These are phyloP conservation scores for Grigorovia jiainica DNA, from an alignment of 805 yeast species.

Conservation along the genomic window DNA sequence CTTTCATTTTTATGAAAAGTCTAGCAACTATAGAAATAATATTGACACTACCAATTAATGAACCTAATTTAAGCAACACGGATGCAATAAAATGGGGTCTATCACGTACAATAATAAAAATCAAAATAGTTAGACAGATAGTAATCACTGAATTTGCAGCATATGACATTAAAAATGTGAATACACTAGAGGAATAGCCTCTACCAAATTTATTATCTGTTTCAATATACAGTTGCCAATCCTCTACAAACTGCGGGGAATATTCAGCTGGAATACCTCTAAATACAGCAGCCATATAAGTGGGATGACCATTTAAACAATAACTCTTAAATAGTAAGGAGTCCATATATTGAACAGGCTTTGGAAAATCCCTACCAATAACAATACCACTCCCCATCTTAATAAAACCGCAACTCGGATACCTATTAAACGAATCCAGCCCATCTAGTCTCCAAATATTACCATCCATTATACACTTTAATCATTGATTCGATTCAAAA, in stretches of 20 bases:
- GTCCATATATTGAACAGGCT: conserved; percentile 10
- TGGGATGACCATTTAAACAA: conserved; percentile 29
- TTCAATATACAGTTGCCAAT: conserved; percentile 41
- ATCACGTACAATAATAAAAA: conserved; percentile 55
- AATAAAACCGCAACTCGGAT: conserved; percentile 24
- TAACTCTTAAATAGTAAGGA: conserved; percentile 22
- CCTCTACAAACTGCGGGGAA: conserved; percentile 26
- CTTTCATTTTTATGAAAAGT: conserved; percentile 36
- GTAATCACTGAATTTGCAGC: conserved; percentile 59
- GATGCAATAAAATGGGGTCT: conserved; percentile 41
- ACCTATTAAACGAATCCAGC: background rate
- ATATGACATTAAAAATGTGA: conserved; percentile 52
- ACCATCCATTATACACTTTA: conserved; percentile 7
- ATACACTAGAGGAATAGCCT: conserved; percentile 45
- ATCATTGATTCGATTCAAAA: too few species aligned
- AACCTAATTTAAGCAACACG: conserved; percentile 30
- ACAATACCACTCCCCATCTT: conserved; percentile 29
- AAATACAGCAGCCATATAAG: conserved; percentile 28
- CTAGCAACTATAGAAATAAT: conserved; percentile 41
- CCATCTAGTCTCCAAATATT: conserved; percentile 5
- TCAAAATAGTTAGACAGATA: conserved; percentile 51
- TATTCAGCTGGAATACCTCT: conserved; percentile 33
- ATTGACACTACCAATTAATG: conserved; percentile 45
- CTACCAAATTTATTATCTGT: conserved; percentile 30
- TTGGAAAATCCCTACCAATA: conserved; percentile 13